Evolutionary conservation across 352 stramenopile genomes (phyloP), one percentile per base, ranked within the genome.

Genomic region (Lagenidium sp.): DNA sequence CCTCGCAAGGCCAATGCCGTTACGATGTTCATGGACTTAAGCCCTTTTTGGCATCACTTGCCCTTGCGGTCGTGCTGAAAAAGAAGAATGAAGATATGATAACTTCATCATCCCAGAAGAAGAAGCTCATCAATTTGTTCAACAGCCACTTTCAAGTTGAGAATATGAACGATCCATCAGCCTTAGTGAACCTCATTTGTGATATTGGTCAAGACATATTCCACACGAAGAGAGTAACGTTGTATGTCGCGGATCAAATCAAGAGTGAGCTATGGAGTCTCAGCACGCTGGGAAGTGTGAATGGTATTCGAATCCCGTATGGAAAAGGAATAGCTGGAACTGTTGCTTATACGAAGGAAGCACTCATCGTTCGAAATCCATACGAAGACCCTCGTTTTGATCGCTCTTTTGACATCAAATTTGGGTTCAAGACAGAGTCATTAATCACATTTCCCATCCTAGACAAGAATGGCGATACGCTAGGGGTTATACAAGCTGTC

Each of bases 321-420:
- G 76, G 69, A 18, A 65, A 64, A 11, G 82, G 82, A n/a, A 90
- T 95, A 18, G 75, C 73, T 19, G 81, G 82, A 6, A 68, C 73
- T 1, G 68, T 89, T 1, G 76, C 79, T 1, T 54, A 53, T 24
- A 82, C 66, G 0, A 79, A 79, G 29, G 51, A 84, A 38, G 55
- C 63, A 18, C 36, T 91, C 13, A 71, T 80, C 11, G 65, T 92
- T 4, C 60, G 59, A 12, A 76, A 84, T 32, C 76, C 77, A 1
- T 90, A 92, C 54, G 65, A 90, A 31, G 78, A 87, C 36, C 53
- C 71, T 12, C 75, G 74, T 15, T 94, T 94, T 49, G 81, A 92
- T 51, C 59, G 54, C 4, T 87, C 77, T 32, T 80, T 91, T 21
- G 82, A 95, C 57, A 44, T 70, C 26, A 83, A 82, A 54, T 83